These are phyloP conservation scores for Lanzia echinophila DNA, from an alignment of 2,329 filamentous ascomycete genomes.

Conservation along the genomic window DNA sequence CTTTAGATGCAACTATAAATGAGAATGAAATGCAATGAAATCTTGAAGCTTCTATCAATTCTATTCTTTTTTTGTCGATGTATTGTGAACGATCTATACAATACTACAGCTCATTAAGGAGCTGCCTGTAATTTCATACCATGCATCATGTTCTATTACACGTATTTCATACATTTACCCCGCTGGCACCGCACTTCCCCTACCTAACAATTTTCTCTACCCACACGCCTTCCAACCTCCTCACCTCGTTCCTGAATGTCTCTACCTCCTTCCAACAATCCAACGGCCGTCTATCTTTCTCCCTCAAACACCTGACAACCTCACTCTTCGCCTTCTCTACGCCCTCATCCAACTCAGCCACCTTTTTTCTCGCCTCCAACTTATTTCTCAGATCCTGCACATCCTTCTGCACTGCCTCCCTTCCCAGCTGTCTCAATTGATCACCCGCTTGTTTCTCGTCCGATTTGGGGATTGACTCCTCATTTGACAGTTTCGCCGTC, in stretches of 20 bases:
- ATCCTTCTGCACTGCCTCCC: conserved; percentile 51
- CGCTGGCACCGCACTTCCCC: neutral
- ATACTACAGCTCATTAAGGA: no score
- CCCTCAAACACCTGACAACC: conserved; percentile 72
- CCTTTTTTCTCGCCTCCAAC: conserved; percentile 55
- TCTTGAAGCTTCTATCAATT: neutral
- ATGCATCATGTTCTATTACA: conserved; percentile 9
- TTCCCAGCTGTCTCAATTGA: conserved; percentile 29
- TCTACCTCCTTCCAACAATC: conserved; percentile 95
- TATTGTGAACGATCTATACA: neutral
- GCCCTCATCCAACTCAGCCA: conserved; percentile 62
- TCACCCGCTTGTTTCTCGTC: conserved; percentile 28
- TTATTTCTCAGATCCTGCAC: conserved; percentile 51
- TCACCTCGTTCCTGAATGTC: conserved; percentile 82
- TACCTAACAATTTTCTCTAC: conserved; percentile 67
- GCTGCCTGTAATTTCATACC: neutral
- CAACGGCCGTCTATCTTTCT: conserved; percentile 79
- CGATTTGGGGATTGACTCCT: conserved; percentile 9
- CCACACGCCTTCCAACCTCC: conserved; percentile 78
- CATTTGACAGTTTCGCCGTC: conserved; percentile 52
- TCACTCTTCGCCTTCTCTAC: conserved; percentile 70
- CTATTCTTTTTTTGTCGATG: neutral
- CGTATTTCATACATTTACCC: conserved; percentile 9
- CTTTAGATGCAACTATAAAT: neutral
- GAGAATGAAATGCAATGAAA: neutral